Percentiles rank a stretch among this genome's conserved stretches.
Conservation (phyloP, 371 early-diverging fungal species). For the Mortierella sp. region DNA sequence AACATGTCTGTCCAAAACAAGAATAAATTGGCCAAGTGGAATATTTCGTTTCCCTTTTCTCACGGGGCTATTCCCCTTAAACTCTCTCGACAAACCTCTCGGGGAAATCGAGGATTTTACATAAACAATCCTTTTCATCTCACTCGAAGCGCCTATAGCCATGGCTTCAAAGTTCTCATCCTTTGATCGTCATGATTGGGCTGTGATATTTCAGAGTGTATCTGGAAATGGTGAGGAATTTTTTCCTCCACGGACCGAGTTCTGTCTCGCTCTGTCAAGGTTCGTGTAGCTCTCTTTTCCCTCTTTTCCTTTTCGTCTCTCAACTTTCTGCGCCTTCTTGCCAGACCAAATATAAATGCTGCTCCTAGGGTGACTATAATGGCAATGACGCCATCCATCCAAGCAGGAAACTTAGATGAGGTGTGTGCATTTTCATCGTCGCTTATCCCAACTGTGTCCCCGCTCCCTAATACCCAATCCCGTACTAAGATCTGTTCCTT, state of each 20-base stretch:
- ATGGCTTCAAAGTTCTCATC: neutral
- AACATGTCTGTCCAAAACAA: neutral
- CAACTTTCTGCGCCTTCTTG: constrained; percentile 27
- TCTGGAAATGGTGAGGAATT: constrained; percentile 5
- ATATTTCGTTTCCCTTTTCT: neutral
- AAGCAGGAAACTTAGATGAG: constrained; percentile 14
- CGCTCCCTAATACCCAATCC: constrained; percentile 2
- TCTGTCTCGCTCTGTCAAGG: constrained; percentile 1
- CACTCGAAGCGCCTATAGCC: no score
- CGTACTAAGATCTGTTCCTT: neutral
- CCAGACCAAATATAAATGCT: constrained; percentile 27
- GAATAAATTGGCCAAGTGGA: neutral
- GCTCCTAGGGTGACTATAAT: constrained; percentile 23
- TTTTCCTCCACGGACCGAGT: constrained; percentile 14
- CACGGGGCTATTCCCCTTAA: neutral
- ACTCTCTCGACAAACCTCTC: no score
- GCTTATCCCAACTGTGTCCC: neutral
- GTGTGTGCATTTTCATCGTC: neutral
- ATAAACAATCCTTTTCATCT: no score
- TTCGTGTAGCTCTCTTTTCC: constrained; percentile 4
- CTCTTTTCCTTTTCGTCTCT: constrained; percentile 25
- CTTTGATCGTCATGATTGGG: neutral
- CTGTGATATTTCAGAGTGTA: neutral
- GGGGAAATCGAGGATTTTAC: no score
- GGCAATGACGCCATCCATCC: constrained; percentile 33